These are phyloP conservation scores for Pythium vanterpoolii DNA, from an alignment of 352 stramenopile species.

Conservation along the genomic window DNA sequence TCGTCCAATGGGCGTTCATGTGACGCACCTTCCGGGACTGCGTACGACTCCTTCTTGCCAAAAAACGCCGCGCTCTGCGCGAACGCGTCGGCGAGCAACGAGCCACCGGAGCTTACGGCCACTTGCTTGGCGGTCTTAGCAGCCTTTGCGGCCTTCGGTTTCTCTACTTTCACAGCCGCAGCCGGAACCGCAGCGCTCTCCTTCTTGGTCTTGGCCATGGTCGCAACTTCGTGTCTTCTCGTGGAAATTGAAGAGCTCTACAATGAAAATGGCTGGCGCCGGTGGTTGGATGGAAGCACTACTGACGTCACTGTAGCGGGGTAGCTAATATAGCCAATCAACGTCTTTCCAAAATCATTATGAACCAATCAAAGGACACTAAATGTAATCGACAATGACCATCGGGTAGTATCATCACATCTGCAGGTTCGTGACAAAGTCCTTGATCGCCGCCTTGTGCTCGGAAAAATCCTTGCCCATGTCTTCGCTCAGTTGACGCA, in stretches of 20 bases:
- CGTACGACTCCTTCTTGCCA: conserved; percentile 64
- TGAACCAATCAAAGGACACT: conserved; percentile 18
- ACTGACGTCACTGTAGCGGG: conserved; percentile 7
- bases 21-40: conserved; percentile 10
- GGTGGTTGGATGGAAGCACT: conserved; percentile 10
- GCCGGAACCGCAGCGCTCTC: conserved; percentile 16
- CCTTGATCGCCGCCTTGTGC: conserved; percentile 82
- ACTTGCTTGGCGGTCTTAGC: conserved; percentile 10
- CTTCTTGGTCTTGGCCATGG: conserved; percentile 32
- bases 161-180: conserved; percentile 1
- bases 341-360: conserved; percentile 16
- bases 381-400: conserved; percentile 3
- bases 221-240: conserved; percentile 40
- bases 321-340: conserved; percentile 17
- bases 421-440: conserved; percentile 56
- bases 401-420: conserved; percentile 7
- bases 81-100: conserved; percentile 48
- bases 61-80: conserved; percentile 57
- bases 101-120: neutral
- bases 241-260: conserved; percentile 9
- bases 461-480: conserved; percentile 58
- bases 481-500: conserved; percentile 64
- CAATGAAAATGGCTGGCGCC: conserved; percentile 20
- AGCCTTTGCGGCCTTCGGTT: conserved; percentile 19
- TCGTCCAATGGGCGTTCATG: neutral